Percentiles rank a stretch among this genome's conserved stretches.
Conservation (phyloP, 2,329 filamentous ascomycete genomes). For the Venturia pyrina region DNA sequence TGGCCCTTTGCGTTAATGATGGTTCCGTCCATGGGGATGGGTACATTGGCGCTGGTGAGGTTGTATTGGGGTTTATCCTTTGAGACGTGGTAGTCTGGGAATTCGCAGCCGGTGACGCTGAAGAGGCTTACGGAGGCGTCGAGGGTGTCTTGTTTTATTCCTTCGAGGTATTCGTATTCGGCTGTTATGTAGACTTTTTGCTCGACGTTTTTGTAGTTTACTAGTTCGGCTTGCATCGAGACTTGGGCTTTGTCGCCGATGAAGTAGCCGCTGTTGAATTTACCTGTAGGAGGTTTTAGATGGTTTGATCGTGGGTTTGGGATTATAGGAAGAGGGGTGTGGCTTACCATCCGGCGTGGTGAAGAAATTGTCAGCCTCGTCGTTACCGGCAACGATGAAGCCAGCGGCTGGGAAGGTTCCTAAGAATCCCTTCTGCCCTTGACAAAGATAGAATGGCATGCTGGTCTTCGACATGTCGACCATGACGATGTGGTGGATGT, state of each 20-base stretch:
- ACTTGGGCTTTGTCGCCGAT: neutral
- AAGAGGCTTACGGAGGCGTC: conserved; percentile 8
- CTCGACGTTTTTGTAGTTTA: conserved; percentile 4
- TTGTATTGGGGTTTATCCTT: conserved; percentile 10
- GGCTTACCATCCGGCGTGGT: conserved; percentile 8
- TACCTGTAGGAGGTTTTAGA: neutral
- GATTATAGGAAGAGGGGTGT: neutral
- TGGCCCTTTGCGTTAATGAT: conserved; percentile 13
- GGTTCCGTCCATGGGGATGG: conserved; percentile 10
- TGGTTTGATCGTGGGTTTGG: neutral
- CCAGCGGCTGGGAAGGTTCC: conserved; percentile 10
- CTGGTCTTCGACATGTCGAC: conserved; percentile 4
- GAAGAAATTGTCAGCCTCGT: conserved; percentile 10
- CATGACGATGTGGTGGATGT: conserved; percentile 10
- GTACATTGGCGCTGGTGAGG: conserved; percentile 7
- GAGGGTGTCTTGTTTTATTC: neutral
- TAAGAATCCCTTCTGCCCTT: conserved; percentile 8
- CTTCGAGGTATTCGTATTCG: conserved; percentile 8
- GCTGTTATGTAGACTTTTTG: conserved; percentile 9
- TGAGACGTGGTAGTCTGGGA: conserved; percentile 10
- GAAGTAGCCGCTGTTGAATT: conserved; percentile 7
- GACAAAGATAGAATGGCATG: conserved; percentile 11
- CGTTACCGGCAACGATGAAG: conserved; percentile 9
- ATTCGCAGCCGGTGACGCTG: conserved; percentile 11
- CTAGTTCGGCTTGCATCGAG: conserved; percentile 4